Evolutionary conservation across 2,329 filamentous ascomycete species (phyloP), one percentile per base, ranked within the genome.

Genomic region (Penicillium brasilianum): DNA sequence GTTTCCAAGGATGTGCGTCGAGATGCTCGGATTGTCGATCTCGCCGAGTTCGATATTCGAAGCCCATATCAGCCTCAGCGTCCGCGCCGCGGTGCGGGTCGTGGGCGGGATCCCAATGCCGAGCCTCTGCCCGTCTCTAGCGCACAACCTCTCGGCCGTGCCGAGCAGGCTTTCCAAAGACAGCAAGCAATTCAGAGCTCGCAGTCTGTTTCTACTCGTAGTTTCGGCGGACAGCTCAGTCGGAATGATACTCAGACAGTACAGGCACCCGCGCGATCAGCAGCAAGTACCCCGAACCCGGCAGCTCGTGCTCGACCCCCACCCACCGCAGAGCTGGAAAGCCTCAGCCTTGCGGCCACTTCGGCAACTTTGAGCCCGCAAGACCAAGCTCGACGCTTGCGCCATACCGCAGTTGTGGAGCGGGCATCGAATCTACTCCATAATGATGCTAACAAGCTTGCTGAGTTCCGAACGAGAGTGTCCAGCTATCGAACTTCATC

Each of bases 101-200:
- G 91, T 68, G 93, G 93, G 25, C 87, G 93, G 46, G 93, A 97
- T 76, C 93, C 93, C 2, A 97, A 96, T 75, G 85, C 90, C 0
- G 93, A 97, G 66, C 84, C 90, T 20, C 78, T 94, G 25, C 90
- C 92, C 4, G 81, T 86, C 6, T 91, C 90, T 34, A 92, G 90
- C 57, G 90, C 91, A 1, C 92, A 95, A 66, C 89, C 92, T 1
- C 76, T 97, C 72, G 86, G 91, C 52, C 84, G 95, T 72, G 95
- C 96, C 65, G 92, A 98, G 76, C 80, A 97, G 56, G 94, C 95
- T 2, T 96, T 92, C 75, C 94, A 98, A 72, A 85, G 95, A 54
- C 92, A 96, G 71, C 88, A 96, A 83, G 93, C 93, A 43, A 92
- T 98, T 53, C 93, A 96, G 69, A 93, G 89, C 53, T 89, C 92